Evolutionary conservation across 805 yeast species (phyloP).

Genomic region (Torulaspora maleeae): DNA sequence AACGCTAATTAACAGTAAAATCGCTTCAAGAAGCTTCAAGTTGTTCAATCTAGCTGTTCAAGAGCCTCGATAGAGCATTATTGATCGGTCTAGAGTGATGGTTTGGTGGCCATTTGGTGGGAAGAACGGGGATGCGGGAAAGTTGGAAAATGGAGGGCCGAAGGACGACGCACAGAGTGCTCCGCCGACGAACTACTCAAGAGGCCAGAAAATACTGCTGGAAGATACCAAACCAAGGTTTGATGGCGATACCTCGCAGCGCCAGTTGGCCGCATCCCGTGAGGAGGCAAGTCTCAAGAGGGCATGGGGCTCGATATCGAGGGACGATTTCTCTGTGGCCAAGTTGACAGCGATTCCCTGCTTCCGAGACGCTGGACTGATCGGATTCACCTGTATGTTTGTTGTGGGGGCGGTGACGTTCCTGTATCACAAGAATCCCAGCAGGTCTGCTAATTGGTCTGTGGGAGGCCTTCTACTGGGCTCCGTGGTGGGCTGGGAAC

Average conservation of each 20-base stretch:
- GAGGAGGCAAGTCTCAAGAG: constrained; percentile 34
- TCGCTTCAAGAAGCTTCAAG: not conserved
- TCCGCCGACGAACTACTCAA: constrained; percentile 24
- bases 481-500: constrained; percentile 86
- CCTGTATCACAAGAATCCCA: constrained; percentile 57
- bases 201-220: constrained; percentile 37
- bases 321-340: constrained; percentile 49
- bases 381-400: constrained; percentile 70
- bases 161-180: constrained; percentile 4
- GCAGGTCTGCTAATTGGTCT: constrained; percentile 73
- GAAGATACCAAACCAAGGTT: constrained; percentile 42
- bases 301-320: constrained; percentile 42
- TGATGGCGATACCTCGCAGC: constrained; percentile 27
- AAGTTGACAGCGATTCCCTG: constrained; percentile 63
- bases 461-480: constrained; percentile 76
- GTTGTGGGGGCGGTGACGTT: constrained; percentile 66
- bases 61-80: not conserved
- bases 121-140: constrained; percentile 4
- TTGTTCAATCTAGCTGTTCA: not conserved
- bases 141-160: not conserved
- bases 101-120: constrained; percentile 24
- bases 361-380: constrained; percentile 70
- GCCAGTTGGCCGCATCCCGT: constrained; percentile 22
- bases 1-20: not conserved
- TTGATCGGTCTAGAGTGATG: constrained; percentile 6